These are phyloP conservation scores for Arthrobotrys entomopaga DNA, from an alignment of 2,329 filamentous ascomycete genomes.

Conservation along the genomic window DNA sequence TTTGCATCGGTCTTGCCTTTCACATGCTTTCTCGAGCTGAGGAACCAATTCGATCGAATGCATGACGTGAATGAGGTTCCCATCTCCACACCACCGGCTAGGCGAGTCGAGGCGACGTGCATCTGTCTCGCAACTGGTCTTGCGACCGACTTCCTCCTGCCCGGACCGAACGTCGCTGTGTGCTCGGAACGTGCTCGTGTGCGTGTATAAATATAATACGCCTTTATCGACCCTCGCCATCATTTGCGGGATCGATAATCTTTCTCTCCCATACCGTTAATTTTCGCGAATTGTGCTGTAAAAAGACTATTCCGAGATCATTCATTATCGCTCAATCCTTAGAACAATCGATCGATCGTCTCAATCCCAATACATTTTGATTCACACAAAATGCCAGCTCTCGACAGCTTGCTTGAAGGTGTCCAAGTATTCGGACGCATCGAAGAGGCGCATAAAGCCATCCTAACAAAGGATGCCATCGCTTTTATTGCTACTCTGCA, in stretches of 20 bases:
- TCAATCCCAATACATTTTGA: background rate
- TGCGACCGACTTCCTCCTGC: slow-evolving; percentile 44
- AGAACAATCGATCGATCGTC: no score
- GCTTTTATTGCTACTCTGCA: slow-evolving; percentile 90
- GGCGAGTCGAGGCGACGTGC: slow-evolving; percentile 21
- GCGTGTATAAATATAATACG: slow-evolving; percentile 13
- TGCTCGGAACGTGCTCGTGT: background rate
- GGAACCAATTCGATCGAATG: no score
- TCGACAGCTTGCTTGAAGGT: slow-evolving; percentile 83
- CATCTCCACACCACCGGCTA: slow-evolving; percentile 24
- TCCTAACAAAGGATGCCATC: slow-evolving; percentile 83
- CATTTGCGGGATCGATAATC: no score
- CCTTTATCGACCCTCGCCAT: no score
- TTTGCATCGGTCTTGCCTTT: slow-evolving; percentile 12
- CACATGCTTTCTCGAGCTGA: slow-evolving; percentile 32
- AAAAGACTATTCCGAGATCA: no score
- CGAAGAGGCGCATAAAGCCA: slow-evolving; percentile 83
- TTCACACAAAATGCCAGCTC: slow-evolving; percentile 70
- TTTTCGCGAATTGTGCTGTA: background rate
- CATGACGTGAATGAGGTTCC: slow-evolving; percentile 26
- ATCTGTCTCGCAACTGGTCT: slow-evolving; percentile 15
- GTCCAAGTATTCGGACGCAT: slow-evolving; percentile 85
- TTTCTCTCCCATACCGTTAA: background rate
- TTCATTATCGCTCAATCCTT: no score
- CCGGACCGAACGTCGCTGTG: slow-evolving; percentile 4